Base-by-base conservation (phyloP, 108 stramenopile genomes). In the Parietichytrium sp. region DNA sequence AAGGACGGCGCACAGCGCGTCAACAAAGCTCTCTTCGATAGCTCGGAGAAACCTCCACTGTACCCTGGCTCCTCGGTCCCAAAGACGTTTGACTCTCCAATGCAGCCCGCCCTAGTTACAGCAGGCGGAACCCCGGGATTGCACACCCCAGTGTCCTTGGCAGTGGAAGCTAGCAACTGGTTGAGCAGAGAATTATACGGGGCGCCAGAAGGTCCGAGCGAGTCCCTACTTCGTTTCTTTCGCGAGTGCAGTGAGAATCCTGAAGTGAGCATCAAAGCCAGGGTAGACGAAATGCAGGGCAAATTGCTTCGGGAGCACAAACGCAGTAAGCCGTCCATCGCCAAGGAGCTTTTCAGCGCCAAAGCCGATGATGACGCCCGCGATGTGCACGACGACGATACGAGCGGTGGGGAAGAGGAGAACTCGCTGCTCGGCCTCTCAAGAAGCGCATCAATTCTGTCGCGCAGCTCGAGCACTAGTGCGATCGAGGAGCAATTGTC, bases 151-250 rank as follows among this genome's bases (percentile, higher is more conserved):
- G 61, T 72, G 33, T 72, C 61, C 23, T 42, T 72, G n/a, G 61
- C 61, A n/a, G 61, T 72, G 33, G 61, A 72, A 42, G 45, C 61
- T n/a, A 36, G 42, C 33, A 72, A 72, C 42, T 72, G 61, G 61
- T 42, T 72, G 23, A 36, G 45, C 42, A 33, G 61, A 8, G 61
- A 72, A 45, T 42, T 72, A 6, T 16, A 45, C 10, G 61, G 61
- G 3, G 61, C 61, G 15, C 45, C 61, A 20, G 61, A 72, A 45
- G 8, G 20, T 2, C 61, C 61, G 10, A 42, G 45, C 10, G 16
- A 33, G 20, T 0, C 61, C 16, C 61, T 72, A 10, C 20, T 72
- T 6, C 61, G 61, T 1, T 72, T 72, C 25, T 72, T 72, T 0
- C 38, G 38, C 18, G 61, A 72, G 20, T 72, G 61, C 42, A 42